Evolutionary conservation across 1,139 yeast genomes (phyloP).

Genomic region (Petasospora rhodanensis): DNA sequence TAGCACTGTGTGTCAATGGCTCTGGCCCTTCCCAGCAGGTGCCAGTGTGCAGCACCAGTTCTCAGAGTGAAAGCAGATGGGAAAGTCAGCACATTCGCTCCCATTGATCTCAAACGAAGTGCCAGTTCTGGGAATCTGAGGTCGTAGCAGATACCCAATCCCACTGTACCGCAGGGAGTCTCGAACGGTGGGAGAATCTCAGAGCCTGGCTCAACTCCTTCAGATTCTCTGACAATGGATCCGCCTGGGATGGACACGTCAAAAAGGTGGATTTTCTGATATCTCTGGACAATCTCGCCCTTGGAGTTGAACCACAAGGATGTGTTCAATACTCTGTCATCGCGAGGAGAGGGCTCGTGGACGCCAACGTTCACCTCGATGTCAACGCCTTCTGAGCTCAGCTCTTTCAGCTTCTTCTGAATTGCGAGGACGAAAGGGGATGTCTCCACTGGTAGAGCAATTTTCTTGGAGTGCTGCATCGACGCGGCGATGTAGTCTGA

Average conservation of each 20-base stretch:
- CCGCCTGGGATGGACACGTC: slow-evolving; percentile 72
- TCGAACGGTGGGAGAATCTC: slow-evolving; percentile 51
- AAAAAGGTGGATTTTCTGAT: slow-evolving; percentile 84
- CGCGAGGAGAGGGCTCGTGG: slow-evolving; percentile 61
- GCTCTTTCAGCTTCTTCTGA: slow-evolving; percentile 39
- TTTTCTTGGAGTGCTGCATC: slow-evolving; percentile 56
- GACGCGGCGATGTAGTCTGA: slow-evolving; percentile 78
- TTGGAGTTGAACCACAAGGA: slow-evolving; percentile 61
- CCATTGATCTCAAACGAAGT: slow-evolving; percentile 54
- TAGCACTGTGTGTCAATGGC: slow-evolving; percentile 87
- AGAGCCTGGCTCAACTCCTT: slow-evolving; percentile 77
- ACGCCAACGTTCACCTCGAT: slow-evolving; percentile 66
- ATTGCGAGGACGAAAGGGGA: slow-evolving; percentile 50
- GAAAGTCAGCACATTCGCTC: slow-evolving; percentile 74
- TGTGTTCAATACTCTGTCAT: slow-evolving; percentile 57
- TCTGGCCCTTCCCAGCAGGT: slow-evolving; percentile 67
- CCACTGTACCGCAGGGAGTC: slow-evolving; percentile 57
- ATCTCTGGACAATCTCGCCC: slow-evolving; percentile 63
- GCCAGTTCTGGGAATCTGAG: slow-evolving; percentile 85
- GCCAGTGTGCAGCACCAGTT: slow-evolving; percentile 94
- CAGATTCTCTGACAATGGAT: slow-evolving; percentile 67
- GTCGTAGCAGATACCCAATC: slow-evolving; percentile 81
- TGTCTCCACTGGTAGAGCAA: slow-evolving; percentile 49
- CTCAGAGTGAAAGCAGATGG: slow-evolving; percentile 92
- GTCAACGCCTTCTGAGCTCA: slow-evolving; percentile 28